phyloP scores from a whole-genome alignment of 2,329 filamentous ascomycete species.

The Penicillium glabrum region DNA sequence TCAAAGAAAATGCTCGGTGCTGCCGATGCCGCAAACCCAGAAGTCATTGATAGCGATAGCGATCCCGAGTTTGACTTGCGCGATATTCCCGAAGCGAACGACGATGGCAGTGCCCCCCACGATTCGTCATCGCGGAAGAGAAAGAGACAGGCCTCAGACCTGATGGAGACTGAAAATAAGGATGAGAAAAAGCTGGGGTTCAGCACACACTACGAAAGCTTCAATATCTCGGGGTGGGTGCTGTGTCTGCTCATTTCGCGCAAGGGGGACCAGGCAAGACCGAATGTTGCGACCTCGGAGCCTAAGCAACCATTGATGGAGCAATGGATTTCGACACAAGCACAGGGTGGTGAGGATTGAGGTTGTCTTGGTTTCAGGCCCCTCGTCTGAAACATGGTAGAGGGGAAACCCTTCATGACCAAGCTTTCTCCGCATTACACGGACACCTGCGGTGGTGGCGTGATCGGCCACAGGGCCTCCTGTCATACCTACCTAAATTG shows the following conservation, averaged over 20 bases:
- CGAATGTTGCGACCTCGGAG: constrained; percentile 32
- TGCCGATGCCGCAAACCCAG: constrained; percentile 29
- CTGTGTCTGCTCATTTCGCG: constrained; percentile 86
- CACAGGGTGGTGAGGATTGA: constrained; percentile 42
- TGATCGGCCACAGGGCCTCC: constrained; percentile 7
- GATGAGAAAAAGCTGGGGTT: constrained; percentile 91
- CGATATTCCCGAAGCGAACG: constrained; percentile 58
- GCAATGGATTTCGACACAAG: constrained; percentile 83
- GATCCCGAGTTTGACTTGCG: constrained; percentile 51
- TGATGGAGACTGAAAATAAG: constrained; percentile 5
- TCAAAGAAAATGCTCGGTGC: constrained; percentile 23
- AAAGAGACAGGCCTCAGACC: background rate
- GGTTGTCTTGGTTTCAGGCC: background rate
- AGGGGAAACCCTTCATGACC: background rate
- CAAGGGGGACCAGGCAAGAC: constrained; percentile 52
- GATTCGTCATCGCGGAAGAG: background rate
- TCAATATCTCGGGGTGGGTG: constrained; percentile 91
- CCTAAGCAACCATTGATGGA: constrained; percentile 71
- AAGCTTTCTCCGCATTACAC: constrained; percentile 8
- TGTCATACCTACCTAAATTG: constrained; percentile 17
- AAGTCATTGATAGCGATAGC: constrained; percentile 62
- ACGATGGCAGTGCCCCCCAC: constrained; percentile 17
- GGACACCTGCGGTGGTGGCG: constrained; percentile 9
- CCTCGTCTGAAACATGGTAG: background rate
- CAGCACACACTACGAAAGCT: constrained; percentile 88